A percentile compares a stretch with the other conserved stretches of the same genome.
These are phyloP conservation scores for Populus ilicifolia DNA, from an alignment of 345 rosid genomes.

Conservation along the genomic window DNA sequence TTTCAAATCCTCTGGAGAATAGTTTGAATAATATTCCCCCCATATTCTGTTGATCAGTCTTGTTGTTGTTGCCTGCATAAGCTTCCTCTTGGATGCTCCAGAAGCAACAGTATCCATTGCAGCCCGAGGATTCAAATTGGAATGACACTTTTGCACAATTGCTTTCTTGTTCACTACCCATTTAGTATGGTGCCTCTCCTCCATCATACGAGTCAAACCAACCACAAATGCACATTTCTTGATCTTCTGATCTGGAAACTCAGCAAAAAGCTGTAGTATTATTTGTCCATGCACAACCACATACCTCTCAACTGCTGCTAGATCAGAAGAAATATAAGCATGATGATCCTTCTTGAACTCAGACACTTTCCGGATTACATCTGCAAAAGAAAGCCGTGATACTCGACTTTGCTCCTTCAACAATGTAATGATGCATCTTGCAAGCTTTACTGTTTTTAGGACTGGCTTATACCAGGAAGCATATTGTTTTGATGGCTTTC, in stretches of 20 bases:
- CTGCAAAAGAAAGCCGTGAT: conserved; percentile 56
- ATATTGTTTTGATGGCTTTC: conserved; percentile 77
- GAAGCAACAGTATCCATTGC: conserved; percentile 35
- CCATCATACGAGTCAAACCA: conserved; percentile 60
- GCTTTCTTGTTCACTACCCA: conserved; percentile 72
- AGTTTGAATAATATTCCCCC: conserved; percentile 72
- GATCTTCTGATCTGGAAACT: conserved; percentile 44
- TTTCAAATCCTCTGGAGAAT: conserved; percentile 17
- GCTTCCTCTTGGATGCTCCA: conserved; percentile 49
- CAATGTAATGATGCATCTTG: conserved; percentile 55
- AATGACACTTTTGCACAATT: conserved; percentile 33
- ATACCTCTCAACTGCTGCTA: conserved; percentile 58
- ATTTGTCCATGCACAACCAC: conserved; percentile 83
- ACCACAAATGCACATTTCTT: conserved; percentile 54
- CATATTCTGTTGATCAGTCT: conserved; percentile 70
- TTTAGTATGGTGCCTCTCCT: conserved; percentile 68
- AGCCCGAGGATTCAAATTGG: conserved; percentile 67
- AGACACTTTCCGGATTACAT: conserved; percentile 49
- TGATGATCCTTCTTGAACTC: conserved; percentile 41
- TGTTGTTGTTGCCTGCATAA: conserved; percentile 86
- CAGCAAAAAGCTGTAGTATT: conserved; percentile 63
- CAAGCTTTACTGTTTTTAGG: conserved; percentile 66
- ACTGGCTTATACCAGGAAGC: conserved; percentile 71
- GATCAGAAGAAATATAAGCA: conserved; percentile 61
- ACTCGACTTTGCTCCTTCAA: conserved; percentile 54